Conservation (phyloP, 805 yeast genomes). For the Hanseniaspora nectarophila region DNA sequence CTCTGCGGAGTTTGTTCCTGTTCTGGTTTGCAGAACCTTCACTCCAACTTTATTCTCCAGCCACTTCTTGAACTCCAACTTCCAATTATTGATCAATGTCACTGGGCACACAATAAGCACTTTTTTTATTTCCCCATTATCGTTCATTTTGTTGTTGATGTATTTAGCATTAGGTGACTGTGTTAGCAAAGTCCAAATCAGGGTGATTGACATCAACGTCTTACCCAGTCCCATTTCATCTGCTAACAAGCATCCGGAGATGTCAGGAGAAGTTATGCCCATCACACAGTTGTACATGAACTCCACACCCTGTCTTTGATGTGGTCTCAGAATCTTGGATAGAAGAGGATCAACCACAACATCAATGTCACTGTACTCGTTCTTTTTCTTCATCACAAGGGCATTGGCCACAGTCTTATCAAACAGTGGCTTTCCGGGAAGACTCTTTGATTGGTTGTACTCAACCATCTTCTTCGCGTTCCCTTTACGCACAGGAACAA, state of each 20-base stretch:
- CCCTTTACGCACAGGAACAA: background rate
- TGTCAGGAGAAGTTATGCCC: conserved; percentile 42
- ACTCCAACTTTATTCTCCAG: conserved; percentile 58
- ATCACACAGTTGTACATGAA: conserved; percentile 75
- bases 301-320: conserved; percentile 72
- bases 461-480: background rate
- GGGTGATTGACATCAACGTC: conserved; percentile 71
- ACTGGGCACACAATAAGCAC: conserved; percentile 84
- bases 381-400: conserved; percentile 32
- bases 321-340: conserved; percentile 51
- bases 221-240: conserved; percentile 97
- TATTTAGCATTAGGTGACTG: conserved; percentile 42
- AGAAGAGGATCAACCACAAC: conserved; percentile 54
- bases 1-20: conserved; percentile 30
- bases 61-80: conserved; percentile 81
- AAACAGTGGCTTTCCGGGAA: conserved; percentile 22
- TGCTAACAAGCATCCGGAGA: conserved; percentile 69
- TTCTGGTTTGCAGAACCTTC: conserved; percentile 39
- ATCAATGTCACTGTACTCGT: conserved; percentile 27
- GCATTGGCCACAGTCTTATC: conserved; percentile 32
- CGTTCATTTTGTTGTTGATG: conserved; percentile 21
- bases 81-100: conserved; percentile 79
- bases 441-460: background rate
- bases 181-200: conserved; percentile 71
- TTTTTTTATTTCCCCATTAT: conserved; percentile 36